phyloP scores from a whole-genome alignment of 73 alveolate genomes.

The Paramecium sonneborni region DNA sequence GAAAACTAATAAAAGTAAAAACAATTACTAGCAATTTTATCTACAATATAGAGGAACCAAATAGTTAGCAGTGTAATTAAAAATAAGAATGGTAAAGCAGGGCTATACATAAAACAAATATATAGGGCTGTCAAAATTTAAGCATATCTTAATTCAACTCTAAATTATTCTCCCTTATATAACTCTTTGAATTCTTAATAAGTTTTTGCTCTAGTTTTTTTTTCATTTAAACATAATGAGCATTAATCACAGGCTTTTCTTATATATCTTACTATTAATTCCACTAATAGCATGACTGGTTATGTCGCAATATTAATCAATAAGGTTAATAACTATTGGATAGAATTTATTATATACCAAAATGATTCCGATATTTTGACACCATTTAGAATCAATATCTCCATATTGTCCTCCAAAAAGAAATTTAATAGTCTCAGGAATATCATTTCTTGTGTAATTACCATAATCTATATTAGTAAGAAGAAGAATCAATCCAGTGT shows the following conservation, averaged over 20 bases:
- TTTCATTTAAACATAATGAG: background rate
- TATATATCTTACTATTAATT: background rate
- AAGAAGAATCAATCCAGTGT: slow-evolving; percentile 32
- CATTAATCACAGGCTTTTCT: background rate
- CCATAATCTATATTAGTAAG: slow-evolving; percentile 36
- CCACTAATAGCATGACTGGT: background rate
- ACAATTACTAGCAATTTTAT: background rate
- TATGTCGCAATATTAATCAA: background rate
- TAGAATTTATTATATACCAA: background rate
- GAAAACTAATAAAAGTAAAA: background rate
- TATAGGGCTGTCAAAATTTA: background rate
- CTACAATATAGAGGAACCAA: background rate
- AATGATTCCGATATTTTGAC: slow-evolving; percentile 28
- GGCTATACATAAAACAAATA: slow-evolving; percentile 42
- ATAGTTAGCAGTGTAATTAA: slow-evolving; percentile 23
- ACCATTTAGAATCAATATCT: slow-evolving; percentile 49
- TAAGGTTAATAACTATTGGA: background rate
- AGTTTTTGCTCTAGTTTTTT: background rate
- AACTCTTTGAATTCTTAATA: background rate
- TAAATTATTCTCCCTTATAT: background rate
- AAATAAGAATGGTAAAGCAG: slow-evolving; percentile 34
- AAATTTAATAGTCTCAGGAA: background rate
- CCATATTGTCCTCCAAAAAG: slow-evolving; percentile 29
- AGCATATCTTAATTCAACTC: slow-evolving; percentile 44
- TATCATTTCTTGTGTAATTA: background rate